Evolutionary conservation across 192 early-diverging fungal species (phyloP), one percentile per base, ranked within the genome.

Genomic region (Gryganskiella cystojenkinii): DNA sequence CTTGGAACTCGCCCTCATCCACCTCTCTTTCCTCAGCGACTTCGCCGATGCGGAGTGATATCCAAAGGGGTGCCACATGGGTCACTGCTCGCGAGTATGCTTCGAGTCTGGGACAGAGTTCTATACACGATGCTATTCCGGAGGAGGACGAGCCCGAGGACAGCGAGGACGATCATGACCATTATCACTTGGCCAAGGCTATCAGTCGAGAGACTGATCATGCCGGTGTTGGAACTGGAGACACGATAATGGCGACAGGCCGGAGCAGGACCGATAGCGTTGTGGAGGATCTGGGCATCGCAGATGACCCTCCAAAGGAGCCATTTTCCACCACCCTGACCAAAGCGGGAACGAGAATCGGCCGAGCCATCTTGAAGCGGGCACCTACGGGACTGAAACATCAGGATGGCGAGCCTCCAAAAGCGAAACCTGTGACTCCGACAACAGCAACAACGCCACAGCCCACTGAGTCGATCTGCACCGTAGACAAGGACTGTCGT

Each of bases 401-500:
- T 8, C 43, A 53, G 19, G 19, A 14, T 11, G 56, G 50, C 15
- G 24, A 31, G 27, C 28, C n/a, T 47, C 51, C 31, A n/a, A 40
- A 22, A 30, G 58, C 3, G 3, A 42, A 37, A 24, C 9, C 42
- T 9, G 35, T 15, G 8, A 40, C 37, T 40, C 13, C 13, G 37
- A 5, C 37, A 40, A 31, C 45, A 3, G 3, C 42, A 33, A 64
- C 28, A 40, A 22, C 24, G 17, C 5, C 25, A 4, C 33, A 8
- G 17, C 55, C 61, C 13, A 33, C 27, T 3, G 30, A 42, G n/a
- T 55, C 71, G 15, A 37, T 61, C 7, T 76, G 73, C 52, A 56
- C 73, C 5, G 8, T 62, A 11, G 64, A 75, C 49, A 75, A 62
- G 27, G 71, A 61, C 7, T 67, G 58, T 67, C 71, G 56, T 30